phyloP scores from a whole-genome alignment of 495 filamentous ascomycete species.

The Aspergillus ellipticus region DNA sequence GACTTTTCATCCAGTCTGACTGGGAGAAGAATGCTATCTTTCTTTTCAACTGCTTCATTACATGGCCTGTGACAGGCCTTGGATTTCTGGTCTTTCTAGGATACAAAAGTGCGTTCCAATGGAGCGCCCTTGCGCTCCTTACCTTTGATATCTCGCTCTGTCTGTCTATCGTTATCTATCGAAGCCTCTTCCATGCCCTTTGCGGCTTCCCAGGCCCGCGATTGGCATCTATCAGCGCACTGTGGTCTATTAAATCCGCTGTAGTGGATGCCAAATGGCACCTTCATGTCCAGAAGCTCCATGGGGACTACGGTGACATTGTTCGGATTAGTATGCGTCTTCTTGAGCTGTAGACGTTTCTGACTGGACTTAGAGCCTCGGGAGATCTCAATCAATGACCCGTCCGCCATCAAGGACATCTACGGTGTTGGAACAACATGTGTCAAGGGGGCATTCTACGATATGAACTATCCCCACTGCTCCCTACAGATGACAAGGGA shows the following conservation, averaged over 20 bases:
- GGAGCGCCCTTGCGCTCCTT: not conserved
- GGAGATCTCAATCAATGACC: constrained; percentile 14
- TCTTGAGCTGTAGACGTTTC: no score
- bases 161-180: constrained; percentile 12
- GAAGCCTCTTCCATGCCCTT: constrained; percentile 8
- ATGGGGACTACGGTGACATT: constrained; percentile 9
- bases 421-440: constrained; percentile 6
- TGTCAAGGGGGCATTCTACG: constrained; percentile 11
- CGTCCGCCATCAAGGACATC: constrained; percentile 5
- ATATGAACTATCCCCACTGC: constrained; percentile 9
- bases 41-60: not conserved
- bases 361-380: constrained; percentile 5
- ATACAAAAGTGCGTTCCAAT: not conserved
- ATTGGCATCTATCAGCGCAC: constrained; percentile 1
- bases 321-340: not conserved
- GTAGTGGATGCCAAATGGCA: constrained; percentile 9
- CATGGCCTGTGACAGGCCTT: not conserved
- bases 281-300: constrained; percentile 7
- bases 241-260: constrained; percentile 4
- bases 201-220: constrained; percentile 1
- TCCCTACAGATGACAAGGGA: constrained; percentile 12
- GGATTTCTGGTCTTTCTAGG: not conserved
- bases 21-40: constrained; percentile 4
- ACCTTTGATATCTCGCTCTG: constrained; percentile 2
- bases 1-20: constrained; percentile 44